Percentiles rank a stretch among this genome's conserved stretches.
Evolutionary conservation across 164 flowering plant genomes (phyloP).

Genomic region (Santalum album): DNA sequence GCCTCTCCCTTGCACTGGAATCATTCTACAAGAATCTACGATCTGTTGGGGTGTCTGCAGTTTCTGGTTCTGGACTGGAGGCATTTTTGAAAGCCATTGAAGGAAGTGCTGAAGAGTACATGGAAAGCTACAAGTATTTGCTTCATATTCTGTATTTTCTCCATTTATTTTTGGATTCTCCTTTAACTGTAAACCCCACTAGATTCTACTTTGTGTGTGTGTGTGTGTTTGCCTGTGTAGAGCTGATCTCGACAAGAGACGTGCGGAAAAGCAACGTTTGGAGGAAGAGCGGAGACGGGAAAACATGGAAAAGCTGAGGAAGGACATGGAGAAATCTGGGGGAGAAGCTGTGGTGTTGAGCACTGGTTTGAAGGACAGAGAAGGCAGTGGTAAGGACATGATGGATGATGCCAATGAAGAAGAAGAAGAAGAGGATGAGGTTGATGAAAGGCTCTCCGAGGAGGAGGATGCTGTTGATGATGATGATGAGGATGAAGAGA

Average conservation of each 20-base stretch:
- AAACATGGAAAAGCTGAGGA: constrained; percentile 80
- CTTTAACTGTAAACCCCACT: too few relatives aligned
- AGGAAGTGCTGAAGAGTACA: constrained; percentile 82
- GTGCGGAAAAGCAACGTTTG: constrained; percentile 69
- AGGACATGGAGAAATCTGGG: constrained; percentile 65
- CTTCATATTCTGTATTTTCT: neutral
- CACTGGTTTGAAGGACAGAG: constrained; percentile 72
- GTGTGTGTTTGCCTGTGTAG: constrained; percentile 31
- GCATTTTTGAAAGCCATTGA: constrained; percentile 78
- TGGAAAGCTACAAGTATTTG: constrained; percentile 80
- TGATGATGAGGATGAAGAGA: constrained; percentile 71
- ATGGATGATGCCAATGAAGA: constrained; percentile 44
- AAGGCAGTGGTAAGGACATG: constrained; percentile 11
- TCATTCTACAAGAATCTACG: constrained; percentile 79
- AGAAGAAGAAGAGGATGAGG: constrained; percentile 40
- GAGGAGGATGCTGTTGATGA: too few relatives aligned
- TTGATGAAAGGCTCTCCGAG: too few relatives aligned
- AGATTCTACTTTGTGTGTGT: too few relatives aligned
- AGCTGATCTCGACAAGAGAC: constrained; percentile 87
- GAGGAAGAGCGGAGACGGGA: constrained; percentile 68
- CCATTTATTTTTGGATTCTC: too few relatives aligned
- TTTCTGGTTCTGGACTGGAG: constrained; percentile 84
- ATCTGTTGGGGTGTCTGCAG: constrained; percentile 91
- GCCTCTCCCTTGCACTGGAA: constrained; percentile 79
- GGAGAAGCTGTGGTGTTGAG: constrained; percentile 76